Percentiles rank a stretch among this genome's conserved stretches.
These are phyloP conservation scores for Acacia melanoxylon DNA, from an alignment of 306 rosid species.

Conservation along the genomic window DNA sequence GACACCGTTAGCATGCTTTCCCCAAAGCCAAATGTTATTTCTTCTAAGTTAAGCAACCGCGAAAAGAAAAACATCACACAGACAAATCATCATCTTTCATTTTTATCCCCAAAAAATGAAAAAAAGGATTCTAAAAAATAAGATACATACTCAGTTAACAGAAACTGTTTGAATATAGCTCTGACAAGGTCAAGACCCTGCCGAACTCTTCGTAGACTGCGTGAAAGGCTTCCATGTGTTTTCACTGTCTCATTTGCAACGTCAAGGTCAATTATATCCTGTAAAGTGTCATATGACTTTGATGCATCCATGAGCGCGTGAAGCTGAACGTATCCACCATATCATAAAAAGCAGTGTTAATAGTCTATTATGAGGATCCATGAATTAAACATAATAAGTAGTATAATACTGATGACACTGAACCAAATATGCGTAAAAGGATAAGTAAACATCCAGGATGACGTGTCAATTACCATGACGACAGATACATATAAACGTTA, in stretches of 20 bases:
- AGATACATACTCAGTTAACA: slow-evolving; percentile 56
- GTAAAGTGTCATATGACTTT: slow-evolving; percentile 47
- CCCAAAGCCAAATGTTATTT: not conserved
- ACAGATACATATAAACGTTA: not conserved
- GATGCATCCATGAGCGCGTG: slow-evolving; percentile 75
- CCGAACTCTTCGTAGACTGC: slow-evolving; percentile 86
- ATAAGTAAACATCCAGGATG: not conserved
- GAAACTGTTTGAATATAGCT: slow-evolving; percentile 67
- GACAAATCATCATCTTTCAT: slow-evolving; percentile 9
- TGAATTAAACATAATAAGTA: not conserved
- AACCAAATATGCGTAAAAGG: not conserved
- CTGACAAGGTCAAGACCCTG: slow-evolving; percentile 95
- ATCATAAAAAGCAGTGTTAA: slow-evolving; percentile 26
- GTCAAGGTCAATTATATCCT: slow-evolving; percentile 56
- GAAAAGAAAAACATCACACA: not conserved
- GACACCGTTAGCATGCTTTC: not conserved
- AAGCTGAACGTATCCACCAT: slow-evolving; percentile 50
- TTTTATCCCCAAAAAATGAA: not conserved
- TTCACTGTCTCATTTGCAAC: slow-evolving; percentile 61
- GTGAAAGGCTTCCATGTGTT: slow-evolving; percentile 74
- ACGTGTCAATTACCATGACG: not conserved
- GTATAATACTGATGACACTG: not conserved
- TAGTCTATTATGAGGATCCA: not conserved
- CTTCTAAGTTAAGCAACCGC: not conserved
- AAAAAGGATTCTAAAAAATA: not conserved